A percentile compares a stretch with the other conserved stretches of the same genome.
Conservation (phyloP, 192 early-diverging fungal genomes). For the Umbelopsis sp. region DNA sequence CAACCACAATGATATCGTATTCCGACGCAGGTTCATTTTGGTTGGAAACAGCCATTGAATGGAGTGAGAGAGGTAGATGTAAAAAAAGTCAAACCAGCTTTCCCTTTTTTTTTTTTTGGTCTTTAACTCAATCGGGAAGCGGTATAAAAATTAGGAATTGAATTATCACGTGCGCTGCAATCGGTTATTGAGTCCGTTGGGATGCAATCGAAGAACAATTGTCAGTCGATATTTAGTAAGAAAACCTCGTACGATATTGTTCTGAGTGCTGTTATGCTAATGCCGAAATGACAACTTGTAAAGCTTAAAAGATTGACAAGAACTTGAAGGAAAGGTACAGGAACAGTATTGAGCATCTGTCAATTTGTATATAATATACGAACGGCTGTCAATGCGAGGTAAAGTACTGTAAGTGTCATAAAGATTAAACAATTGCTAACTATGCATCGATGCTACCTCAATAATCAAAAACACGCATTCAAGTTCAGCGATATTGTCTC, state of each 20-base stretch:
- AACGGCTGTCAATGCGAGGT: no score
- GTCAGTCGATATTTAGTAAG: not conserved
- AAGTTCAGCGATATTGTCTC: no score
- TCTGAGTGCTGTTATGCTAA: not conserved
- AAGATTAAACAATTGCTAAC: no score
- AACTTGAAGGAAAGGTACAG: no score
- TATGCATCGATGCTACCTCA: no score
- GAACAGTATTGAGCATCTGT: no score
- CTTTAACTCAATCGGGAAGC: not conserved
- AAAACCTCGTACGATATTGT: not conserved
- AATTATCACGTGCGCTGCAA: not conserved
- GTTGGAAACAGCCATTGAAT: not conserved
- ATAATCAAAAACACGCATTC: no score
- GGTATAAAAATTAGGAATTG: not conserved
- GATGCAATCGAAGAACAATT: not conserved
- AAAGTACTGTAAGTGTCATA: no score
- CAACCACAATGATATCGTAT: conserved; percentile 87
- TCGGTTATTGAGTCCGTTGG: not conserved
- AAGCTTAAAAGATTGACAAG: no score
- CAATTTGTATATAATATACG: no score
- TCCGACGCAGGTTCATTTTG: conserved; percentile 14
- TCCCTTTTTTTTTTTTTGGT: conserved; percentile 1
- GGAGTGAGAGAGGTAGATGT: not conserved
- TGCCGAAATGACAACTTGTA: no score
- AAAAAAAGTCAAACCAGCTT: not conserved